These are phyloP conservation scores for Ceratorhiza oryzae-sativae DNA, from an alignment of 1,284 basidiomycete species.

Conservation along the genomic window DNA sequence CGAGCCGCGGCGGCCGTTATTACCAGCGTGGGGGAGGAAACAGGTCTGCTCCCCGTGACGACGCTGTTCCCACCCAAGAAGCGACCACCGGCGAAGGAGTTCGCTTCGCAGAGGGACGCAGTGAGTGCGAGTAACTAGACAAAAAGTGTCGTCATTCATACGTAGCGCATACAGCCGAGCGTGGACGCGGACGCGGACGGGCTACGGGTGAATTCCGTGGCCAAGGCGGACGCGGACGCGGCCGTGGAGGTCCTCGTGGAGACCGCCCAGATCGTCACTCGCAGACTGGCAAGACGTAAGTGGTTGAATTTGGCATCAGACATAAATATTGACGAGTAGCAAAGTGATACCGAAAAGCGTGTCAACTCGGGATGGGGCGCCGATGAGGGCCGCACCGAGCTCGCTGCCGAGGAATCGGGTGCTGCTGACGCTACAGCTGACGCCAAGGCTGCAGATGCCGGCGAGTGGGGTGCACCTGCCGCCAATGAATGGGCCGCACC, in stretches of 20 bases:
- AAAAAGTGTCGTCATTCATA: conserved; percentile 8
- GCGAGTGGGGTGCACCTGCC: conserved; percentile 46
- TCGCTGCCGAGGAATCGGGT: conserved; percentile 77
- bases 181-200: conserved; percentile 52
- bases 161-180: conserved; percentile 23
- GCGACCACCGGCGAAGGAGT: conserved; percentile 27
- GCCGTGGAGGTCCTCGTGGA: conserved; percentile 54
- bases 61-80: conserved; percentile 18
- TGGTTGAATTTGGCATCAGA: conserved; percentile 14
- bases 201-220: conserved; percentile 56
- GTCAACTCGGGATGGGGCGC: conserved; percentile 91
- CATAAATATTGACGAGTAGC: conserved; percentile 8
- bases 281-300: conserved; percentile 66
- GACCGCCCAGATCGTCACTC: conserved; percentile 76
- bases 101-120: conserved; percentile 47
- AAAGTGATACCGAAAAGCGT: conserved; percentile 90
- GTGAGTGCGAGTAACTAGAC: conserved; percentile 56
- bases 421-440: conserved; percentile 53
- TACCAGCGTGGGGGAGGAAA: conserved; percentile 67
- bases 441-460: conserved; percentile 49
- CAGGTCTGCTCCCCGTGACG: conserved; percentile 28
- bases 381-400: conserved; percentile 79
- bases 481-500: conserved; percentile 44
- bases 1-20: conserved; percentile 75
- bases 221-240: conserved; percentile 50